These are phyloP conservation scores for Fusarium sp. DNA, from an alignment of 2,329 filamentous ascomycete genomes.

Conservation along the genomic window DNA sequence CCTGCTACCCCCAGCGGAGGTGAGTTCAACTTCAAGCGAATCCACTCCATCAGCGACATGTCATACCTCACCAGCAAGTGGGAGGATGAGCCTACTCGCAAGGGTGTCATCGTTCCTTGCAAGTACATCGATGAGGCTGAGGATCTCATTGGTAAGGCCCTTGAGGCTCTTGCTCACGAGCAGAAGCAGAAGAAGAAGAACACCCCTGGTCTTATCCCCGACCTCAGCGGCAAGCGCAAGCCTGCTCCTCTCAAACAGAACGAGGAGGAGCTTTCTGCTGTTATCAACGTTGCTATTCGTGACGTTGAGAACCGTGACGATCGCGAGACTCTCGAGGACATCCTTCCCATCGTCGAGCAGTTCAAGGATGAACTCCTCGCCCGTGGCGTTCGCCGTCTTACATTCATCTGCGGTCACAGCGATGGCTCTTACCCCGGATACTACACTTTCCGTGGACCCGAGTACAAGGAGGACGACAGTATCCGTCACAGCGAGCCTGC, in stretches of 20 bases:
- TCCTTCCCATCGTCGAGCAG: conserved; percentile 79
- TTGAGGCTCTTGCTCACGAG: conserved; percentile 80
- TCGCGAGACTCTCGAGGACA: conserved; percentile 79
- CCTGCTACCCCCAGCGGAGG: conserved; percentile 77
- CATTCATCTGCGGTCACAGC: conserved; percentile 94
- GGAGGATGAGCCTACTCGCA: conserved; percentile 81
- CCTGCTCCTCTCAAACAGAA: conserved; percentile 49
- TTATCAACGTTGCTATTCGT: conserved; percentile 90
- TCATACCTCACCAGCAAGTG: conserved; percentile 82
- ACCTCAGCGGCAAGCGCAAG: conserved; percentile 79
- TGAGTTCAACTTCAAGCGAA: conserved; percentile 77
- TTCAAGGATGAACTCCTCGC: conserved; percentile 86
- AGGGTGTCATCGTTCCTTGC: conserved; percentile 94
- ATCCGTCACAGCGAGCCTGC: conserved; percentile 98
- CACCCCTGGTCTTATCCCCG: conserved; percentile 72
- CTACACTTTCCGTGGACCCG: conserved; percentile 96
- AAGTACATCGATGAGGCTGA: conserved; percentile 95
- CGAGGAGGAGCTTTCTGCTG: conserved; percentile 83
- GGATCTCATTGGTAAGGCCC: conserved; percentile 82
- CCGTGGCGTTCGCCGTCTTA: conserved; percentile 87
- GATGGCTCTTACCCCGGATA: conserved; percentile 96
- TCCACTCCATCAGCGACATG: conserved; percentile 97
- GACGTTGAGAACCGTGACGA: conserved; percentile 89
- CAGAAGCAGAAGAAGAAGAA: conserved; percentile 67
- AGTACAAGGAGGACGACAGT: conserved; percentile 89